Percentiles rank a stretch among this genome's conserved stretches.
These are phyloP conservation scores for Candida argentea DNA, from an alignment of 805 yeast species.

Conservation along the genomic window DNA sequence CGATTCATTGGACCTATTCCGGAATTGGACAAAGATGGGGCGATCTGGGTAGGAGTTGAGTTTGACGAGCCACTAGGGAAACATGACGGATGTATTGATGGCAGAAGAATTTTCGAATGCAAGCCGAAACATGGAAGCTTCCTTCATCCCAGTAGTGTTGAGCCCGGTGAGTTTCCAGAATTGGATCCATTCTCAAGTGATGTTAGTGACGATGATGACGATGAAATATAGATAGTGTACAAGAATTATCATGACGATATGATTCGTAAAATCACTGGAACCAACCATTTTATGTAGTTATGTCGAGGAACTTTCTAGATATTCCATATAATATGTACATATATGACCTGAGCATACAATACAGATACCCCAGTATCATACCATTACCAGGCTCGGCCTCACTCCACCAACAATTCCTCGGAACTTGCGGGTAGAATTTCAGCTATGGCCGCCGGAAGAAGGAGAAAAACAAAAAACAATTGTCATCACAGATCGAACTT, in stretches of 20 bases:
- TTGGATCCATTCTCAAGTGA: constrained; percentile 34
- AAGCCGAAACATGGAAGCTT: constrained; percentile 62
- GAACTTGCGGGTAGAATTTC: no score
- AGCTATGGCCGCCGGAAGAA: no score
- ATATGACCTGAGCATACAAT: no score
- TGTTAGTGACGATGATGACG: constrained; percentile 15
- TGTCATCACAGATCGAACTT: no score
- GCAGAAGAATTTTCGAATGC: constrained; percentile 48
- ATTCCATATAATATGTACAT: no score
- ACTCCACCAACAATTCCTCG: no score
- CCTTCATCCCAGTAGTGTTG: constrained; percentile 58
- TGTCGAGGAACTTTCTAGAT: background rate
- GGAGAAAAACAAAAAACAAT: no score
- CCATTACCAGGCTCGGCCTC: no score
- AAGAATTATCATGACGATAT: background rate
- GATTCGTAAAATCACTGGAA: background rate
- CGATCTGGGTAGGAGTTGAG: constrained; percentile 73
- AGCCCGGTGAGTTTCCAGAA: constrained; percentile 59
- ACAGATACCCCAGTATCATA: no score
- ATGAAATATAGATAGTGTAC: background rate
- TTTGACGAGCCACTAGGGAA: constrained; percentile 83
- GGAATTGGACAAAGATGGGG: constrained; percentile 40
- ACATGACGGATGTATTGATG: constrained; percentile 69
- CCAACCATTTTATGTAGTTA: background rate
- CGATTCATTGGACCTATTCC: constrained; percentile 60